These are phyloP conservation scores for Iris macrosiphon DNA, from an alignment of 106 monocot genomes.

Conservation along the genomic window DNA sequence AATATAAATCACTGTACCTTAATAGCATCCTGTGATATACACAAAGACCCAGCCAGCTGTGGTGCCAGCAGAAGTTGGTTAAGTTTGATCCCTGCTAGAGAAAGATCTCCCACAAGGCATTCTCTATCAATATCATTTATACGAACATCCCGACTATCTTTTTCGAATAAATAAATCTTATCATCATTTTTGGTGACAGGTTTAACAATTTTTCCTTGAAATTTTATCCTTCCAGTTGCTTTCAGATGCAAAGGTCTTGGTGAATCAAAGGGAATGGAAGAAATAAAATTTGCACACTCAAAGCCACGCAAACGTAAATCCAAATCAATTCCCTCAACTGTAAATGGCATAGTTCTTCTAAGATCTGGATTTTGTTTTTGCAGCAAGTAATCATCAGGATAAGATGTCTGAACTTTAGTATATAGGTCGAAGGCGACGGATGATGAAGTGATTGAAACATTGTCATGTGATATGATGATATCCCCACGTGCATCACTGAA, in stretches of 20 bases:
- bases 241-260: conserved; percentile 85
- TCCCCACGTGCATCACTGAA: conserved; percentile 92
- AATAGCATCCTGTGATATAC: conserved; percentile 50
- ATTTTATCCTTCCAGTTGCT: conserved; percentile 83
- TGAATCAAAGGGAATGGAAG: conserved; percentile 66
- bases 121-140: conserved; percentile 20
- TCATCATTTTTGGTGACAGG: conserved; percentile 20
- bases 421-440: conserved; percentile 88
- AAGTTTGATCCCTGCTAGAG: conserved; percentile 81
- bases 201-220: conserved; percentile 77
- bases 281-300: conserved; percentile 78
- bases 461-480: conserved; percentile 82
- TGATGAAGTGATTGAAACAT: conserved; percentile 60
- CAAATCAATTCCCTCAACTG: conserved; percentile 82
- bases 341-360: conserved; percentile 42
- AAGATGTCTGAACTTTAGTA: conserved; percentile 69
- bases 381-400: conserved; percentile 41
- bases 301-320: conserved; percentile 89
- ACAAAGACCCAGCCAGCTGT: conserved; percentile 73
- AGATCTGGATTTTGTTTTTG: conserved; percentile 15
- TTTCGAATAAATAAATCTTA: conserved; percentile 1
- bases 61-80: conserved; percentile 96
- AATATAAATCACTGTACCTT: conserved; percentile 42
- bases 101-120: conserved; percentile 78
- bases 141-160: conserved; percentile 10